A percentile compares a stretch with the other conserved stretches of the same genome.
Conservation (phyloP, 2,329 filamentous ascomycete genomes). For the Trichoderma sp. region DNA sequence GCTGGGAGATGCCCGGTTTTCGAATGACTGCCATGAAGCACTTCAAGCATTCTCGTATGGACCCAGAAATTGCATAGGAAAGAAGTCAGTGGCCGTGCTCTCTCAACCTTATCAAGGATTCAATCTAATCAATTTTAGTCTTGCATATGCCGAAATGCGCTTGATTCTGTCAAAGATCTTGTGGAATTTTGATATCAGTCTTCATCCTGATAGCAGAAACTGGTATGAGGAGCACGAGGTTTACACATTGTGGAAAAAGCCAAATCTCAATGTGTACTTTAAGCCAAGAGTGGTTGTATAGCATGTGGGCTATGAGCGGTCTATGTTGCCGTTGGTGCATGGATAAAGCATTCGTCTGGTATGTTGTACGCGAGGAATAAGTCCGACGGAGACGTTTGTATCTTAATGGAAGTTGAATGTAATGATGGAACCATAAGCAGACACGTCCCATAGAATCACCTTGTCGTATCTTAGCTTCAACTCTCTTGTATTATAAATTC, state of each 20-base stretch:
- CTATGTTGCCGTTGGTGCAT: too few relatives aligned
- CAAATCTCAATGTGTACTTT: constrained; percentile 4
- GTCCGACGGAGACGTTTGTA: too few relatives aligned
- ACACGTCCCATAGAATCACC: too few relatives aligned
- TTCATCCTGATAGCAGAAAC: constrained; percentile 26
- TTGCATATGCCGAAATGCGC: constrained; percentile 38
- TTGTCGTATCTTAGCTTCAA: too few relatives aligned
- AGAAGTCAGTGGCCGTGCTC: constrained; percentile 32
- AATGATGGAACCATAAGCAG: too few relatives aligned
- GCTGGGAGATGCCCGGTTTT: constrained; percentile 31
- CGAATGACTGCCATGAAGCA: constrained; percentile 30
- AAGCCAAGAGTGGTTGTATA: not conserved
- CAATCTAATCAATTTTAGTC: constrained; percentile 26
- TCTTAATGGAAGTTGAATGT: too few relatives aligned
- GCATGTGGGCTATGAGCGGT: too few relatives aligned
- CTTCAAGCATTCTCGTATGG: constrained; percentile 37
- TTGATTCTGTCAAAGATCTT: constrained; percentile 34
- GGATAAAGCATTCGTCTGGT: too few relatives aligned
- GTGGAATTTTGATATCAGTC: constrained; percentile 35
- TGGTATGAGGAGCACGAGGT: constrained; percentile 13
- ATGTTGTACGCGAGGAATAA: too few relatives aligned
- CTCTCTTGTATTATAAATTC: too few relatives aligned
- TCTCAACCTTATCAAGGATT: not conserved
- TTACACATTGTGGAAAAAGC: constrained; percentile 24
- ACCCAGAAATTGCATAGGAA: constrained; percentile 37